Conservation (phyloP, 352 stramenopile genomes). For the Aphanomyces stellatus region DNA sequence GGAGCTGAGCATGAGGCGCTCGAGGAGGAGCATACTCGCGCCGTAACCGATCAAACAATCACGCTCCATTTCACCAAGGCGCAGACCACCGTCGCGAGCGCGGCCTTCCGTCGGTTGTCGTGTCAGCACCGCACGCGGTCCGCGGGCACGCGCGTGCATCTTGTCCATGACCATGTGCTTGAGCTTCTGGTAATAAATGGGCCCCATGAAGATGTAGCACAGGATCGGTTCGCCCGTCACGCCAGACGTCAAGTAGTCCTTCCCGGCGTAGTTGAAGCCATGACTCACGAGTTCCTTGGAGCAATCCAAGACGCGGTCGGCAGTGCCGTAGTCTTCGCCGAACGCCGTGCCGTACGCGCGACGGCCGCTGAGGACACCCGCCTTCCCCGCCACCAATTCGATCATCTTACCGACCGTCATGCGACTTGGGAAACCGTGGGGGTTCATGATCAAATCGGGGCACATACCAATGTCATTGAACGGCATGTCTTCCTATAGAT, state of each 20-base stretch:
- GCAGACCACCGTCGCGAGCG: slow-evolving; percentile 95
- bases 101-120: slow-evolving; percentile 98
- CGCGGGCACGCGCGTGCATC: slow-evolving; percentile 96
- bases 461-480: slow-evolving; percentile 98
- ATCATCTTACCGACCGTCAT: slow-evolving; percentile 99
- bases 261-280: slow-evolving; percentile 98
- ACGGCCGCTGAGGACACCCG: slow-evolving; percentile 93
- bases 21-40: slow-evolving; percentile 98
- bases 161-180: slow-evolving; percentile 99
- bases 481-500: slow-evolving; percentile 96
- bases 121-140: slow-evolving; percentile 93
- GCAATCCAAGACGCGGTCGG: slow-evolving; percentile 88
- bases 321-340: slow-evolving; percentile 95
- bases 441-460: slow-evolving; percentile 99
- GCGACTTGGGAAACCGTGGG: slow-evolving; percentile 98
- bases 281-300: slow-evolving; percentile 92
- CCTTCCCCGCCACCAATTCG: slow-evolving; percentile 98
- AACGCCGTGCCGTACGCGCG: slow-evolving; percentile 98
- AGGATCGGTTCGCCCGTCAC: slow-evolving; percentile 96
- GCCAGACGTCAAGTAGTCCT: slow-evolving; percentile 93
- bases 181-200: slow-evolving; percentile 99
- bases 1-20: slow-evolving; percentile 98
- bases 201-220: slow-evolving; percentile 99
- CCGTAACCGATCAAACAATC: slow-evolving; percentile 99
- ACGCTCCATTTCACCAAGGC: slow-evolving; percentile 99